Percentiles rank a stretch among this genome's conserved stretches.
Evolutionary conservation across 768 basidiomycete species (phyloP).

Genomic region (Goffeauzyma gilvescens): DNA sequence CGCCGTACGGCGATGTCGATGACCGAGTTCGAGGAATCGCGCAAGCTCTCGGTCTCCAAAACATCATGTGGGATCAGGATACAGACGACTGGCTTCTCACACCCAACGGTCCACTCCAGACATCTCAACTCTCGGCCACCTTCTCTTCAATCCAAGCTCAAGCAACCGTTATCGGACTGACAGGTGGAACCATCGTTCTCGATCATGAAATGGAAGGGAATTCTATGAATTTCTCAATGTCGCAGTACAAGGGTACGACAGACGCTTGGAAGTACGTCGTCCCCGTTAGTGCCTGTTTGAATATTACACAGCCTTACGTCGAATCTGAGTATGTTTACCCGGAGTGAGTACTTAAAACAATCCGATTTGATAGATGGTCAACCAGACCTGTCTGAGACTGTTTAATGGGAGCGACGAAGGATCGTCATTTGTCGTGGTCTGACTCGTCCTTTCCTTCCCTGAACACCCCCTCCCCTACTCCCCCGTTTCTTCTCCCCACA

Average conservation of each 20-base stretch:
- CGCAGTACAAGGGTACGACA: slow-evolving; percentile 20
- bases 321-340: slow-evolving; percentile 20
- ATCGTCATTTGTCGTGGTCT: too few species aligned
- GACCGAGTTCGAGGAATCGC: slow-evolving; percentile 29
- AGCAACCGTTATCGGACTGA: slow-evolving; percentile 22
- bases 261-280: slow-evolving; percentile 21
- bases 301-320: slow-evolving; percentile 29
- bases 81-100: slow-evolving; percentile 26
- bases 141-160: slow-evolving; percentile 21
- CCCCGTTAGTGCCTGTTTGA: slow-evolving; percentile 23
- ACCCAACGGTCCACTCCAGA: slow-evolving; percentile 8
- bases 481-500: too few species aligned
- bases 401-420: too few species aligned
- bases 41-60: slow-evolving; percentile 19
- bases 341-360: too few species aligned
- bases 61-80: slow-evolving; percentile 26
- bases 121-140: too few species aligned
- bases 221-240: slow-evolving; percentile 33
- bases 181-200: slow-evolving; percentile 27
- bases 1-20: slow-evolving; percentile 31
- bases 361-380: too few species aligned
- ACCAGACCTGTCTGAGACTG: too few species aligned
- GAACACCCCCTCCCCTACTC: too few species aligned
- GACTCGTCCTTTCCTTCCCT: too few species aligned
- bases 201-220: slow-evolving; percentile 30